Evolutionary conservation across 2,329 filamentous ascomycete genomes (phyloP).

Genomic region (Capronia americana): DNA sequence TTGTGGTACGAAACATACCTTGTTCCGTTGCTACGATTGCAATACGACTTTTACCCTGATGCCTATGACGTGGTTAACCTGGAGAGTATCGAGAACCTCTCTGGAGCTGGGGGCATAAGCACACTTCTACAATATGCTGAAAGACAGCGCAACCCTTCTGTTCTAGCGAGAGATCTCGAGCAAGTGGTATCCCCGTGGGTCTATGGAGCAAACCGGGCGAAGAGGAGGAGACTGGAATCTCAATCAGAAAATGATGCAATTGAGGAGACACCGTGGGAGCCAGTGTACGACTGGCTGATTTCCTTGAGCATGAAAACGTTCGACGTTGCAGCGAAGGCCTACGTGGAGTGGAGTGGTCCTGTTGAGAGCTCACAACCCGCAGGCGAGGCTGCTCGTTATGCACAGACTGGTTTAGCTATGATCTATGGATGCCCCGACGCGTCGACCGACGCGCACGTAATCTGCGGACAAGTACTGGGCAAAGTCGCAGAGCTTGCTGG

Average conservation of each 20-base stretch:
- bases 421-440: slow-evolving; percentile 61
- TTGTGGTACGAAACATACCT: slow-evolving; percentile 67
- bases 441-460: slow-evolving; percentile 42
- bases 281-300: slow-evolving; percentile 66
- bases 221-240: slow-evolving; percentile 57
- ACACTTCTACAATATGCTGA: slow-evolving; percentile 57
- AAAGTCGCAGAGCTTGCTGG: slow-evolving; percentile 54
- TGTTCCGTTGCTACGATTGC: slow-evolving; percentile 64
- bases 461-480: slow-evolving; percentile 21
- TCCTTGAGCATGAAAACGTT: slow-evolving; percentile 59
- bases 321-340: slow-evolving; percentile 55
- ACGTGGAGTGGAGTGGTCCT: slow-evolving; percentile 66
- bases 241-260: slow-evolving; percentile 38
- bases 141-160: slow-evolving; percentile 43
- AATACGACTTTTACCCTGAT: slow-evolving; percentile 68
- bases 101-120: slow-evolving; percentile 59
- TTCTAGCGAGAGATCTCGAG: slow-evolving; percentile 60
- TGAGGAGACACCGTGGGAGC: slow-evolving; percentile 59
- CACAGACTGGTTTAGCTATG: slow-evolving; percentile 64
- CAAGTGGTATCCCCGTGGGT: slow-evolving; percentile 69
- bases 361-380: slow-evolving; percentile 53
- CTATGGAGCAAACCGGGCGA: slow-evolving; percentile 62
- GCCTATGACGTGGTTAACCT: slow-evolving; percentile 54
- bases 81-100: slow-evolving; percentile 59
- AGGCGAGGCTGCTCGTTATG: slow-evolving; percentile 55